phyloP scores from a whole-genome alignment of 352 stramenopile genomes.

The Globisporangium nagaii region DNA sequence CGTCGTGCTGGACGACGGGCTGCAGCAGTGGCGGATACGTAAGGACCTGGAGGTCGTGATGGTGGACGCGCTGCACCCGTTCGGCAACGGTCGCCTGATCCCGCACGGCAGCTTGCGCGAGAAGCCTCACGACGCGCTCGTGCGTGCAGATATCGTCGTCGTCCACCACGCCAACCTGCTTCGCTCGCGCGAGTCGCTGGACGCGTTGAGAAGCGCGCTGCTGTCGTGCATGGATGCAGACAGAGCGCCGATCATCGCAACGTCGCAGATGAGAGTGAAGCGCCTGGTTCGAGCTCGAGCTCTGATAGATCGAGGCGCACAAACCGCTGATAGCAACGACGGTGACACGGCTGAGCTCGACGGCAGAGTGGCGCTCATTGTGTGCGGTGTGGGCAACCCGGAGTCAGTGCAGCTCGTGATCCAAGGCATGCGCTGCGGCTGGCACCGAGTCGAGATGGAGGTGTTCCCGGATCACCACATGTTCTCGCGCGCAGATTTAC shows the following conservation, averaged over 20 bases:
- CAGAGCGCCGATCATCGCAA: slow-evolving; percentile 29
- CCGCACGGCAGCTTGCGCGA: slow-evolving; percentile 56
- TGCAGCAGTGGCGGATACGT: slow-evolving; percentile 61
- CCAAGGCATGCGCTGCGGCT: slow-evolving; percentile 20
- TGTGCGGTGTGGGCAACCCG: slow-evolving; percentile 67
- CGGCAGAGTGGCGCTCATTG: slow-evolving; percentile 24
- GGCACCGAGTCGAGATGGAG: slow-evolving; percentile 28
- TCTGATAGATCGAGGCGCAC: not conserved
- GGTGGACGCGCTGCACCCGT: slow-evolving; percentile 58
- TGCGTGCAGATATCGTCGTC: slow-evolving; percentile 44
- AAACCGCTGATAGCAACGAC: not conserved
- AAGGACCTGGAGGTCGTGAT: slow-evolving; percentile 72
- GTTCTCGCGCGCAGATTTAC: slow-evolving; percentile 33
- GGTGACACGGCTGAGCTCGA: slow-evolving; percentile 9
- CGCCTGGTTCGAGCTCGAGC: slow-evolving; percentile 13
- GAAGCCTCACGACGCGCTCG: slow-evolving; percentile 30
- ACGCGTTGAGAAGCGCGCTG: slow-evolving; percentile 16
- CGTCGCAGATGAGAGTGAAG: slow-evolving; percentile 40
- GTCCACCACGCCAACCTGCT: slow-evolving; percentile 58
- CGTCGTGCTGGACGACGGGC: slow-evolving; percentile 55
- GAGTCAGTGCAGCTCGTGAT: slow-evolving; percentile 48
- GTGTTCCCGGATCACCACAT: slow-evolving; percentile 59
- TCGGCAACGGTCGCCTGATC: slow-evolving; percentile 57
- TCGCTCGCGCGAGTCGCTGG: not conserved
- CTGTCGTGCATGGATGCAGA: slow-evolving; percentile 1